A percentile compares a stretch with the other conserved stretches of the same genome.
Conservation (phyloP, 164 flowering plant genomes). For the Piper betle region DNA sequence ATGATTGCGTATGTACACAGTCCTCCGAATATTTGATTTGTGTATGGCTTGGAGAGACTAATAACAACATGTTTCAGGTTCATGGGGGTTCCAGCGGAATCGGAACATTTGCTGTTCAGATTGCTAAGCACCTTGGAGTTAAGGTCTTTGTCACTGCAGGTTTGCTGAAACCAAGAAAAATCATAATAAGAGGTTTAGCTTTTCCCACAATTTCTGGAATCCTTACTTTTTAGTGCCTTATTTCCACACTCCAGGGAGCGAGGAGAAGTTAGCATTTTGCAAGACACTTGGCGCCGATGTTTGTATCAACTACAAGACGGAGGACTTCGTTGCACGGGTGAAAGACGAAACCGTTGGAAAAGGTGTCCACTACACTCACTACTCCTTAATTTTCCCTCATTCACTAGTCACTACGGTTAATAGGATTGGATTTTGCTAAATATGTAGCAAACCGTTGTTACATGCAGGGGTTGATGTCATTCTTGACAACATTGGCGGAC, state of each 20-base stretch:
- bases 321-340: constrained; percentile 81
- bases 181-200: too few species aligned
- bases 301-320: constrained; percentile 88
- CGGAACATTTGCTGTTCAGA: constrained; percentile 91
- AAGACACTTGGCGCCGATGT: constrained; percentile 89
- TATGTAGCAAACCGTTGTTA: not conserved
- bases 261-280: constrained; percentile 66
- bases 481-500: constrained; percentile 66
- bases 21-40: not conserved
- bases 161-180: constrained; percentile 4
- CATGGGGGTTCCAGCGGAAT: constrained; percentile 98
- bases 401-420: not conserved
- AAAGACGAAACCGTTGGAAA: constrained; percentile 88
- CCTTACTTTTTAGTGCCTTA: not conserved
- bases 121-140: constrained; percentile 60
- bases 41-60: too few species aligned
- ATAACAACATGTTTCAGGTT: constrained; percentile 28
- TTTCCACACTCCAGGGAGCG: constrained; percentile 38
- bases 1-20: too few species aligned
- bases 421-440: too few species aligned
- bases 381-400: not conserved
- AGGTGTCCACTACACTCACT: constrained; percentile 27
- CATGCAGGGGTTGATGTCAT: constrained; percentile 82
- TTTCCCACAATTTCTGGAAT: not conserved
- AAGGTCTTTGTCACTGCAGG: constrained; percentile 91